These are phyloP conservation scores for Lomentospora prolificans DNA, from an alignment of 2,329 filamentous ascomycete species.

Conservation along the genomic window DNA sequence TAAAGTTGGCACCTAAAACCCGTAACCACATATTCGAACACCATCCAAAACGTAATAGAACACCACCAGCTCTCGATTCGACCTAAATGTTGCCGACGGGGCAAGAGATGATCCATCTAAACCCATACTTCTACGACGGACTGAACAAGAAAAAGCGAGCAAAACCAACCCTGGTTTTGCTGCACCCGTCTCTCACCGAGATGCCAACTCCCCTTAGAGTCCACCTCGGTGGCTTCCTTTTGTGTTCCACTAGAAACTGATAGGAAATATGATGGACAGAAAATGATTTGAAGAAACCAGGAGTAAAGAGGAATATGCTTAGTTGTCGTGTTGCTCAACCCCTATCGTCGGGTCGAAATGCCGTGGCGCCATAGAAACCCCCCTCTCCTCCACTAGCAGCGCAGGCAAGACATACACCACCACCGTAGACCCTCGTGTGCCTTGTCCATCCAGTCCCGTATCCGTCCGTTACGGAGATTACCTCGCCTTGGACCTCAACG, in stretches of 20 bases:
- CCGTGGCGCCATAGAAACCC: constrained; percentile 38
- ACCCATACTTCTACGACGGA: background rate
- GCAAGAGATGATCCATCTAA: background rate
- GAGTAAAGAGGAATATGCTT: background rate
- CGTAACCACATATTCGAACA: background rate
- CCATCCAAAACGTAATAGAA: background rate
- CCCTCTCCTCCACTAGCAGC: constrained; percentile 35
- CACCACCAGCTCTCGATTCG: background rate
- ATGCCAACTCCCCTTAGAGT: background rate
- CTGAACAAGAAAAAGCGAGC: background rate
- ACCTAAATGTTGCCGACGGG: background rate
- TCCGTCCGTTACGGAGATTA: constrained; percentile 37
- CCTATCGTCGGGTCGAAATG: constrained; percentile 38
- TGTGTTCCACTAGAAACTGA: background rate
- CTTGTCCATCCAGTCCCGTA: constrained; percentile 43
- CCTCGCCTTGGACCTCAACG: constrained; percentile 38
- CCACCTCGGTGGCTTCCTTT: background rate
- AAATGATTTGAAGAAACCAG: background rate
- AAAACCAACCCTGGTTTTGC: background rate
- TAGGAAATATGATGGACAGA: background rate
- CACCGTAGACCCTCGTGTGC: constrained; percentile 50
- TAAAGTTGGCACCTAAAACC: background rate
- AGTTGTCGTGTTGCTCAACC: constrained; percentile 19
- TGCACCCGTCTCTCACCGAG: background rate
- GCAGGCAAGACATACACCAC: constrained; percentile 47